phyloP scores from a whole-genome alignment of 352 stramenopile species.

The Pythium angustatum region DNA sequence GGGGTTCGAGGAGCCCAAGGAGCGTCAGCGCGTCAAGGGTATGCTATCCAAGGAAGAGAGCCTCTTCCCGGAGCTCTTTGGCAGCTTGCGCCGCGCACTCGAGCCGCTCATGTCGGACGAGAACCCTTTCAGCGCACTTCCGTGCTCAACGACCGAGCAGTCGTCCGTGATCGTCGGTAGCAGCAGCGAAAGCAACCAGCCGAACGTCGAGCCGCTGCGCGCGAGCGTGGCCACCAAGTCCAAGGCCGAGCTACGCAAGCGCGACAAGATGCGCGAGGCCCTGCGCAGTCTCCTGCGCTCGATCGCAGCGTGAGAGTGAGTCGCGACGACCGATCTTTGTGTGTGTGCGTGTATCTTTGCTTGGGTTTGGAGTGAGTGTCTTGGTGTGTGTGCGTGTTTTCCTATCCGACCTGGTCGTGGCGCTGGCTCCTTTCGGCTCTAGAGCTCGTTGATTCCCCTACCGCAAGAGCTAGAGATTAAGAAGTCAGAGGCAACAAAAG shows the following conservation, averaged over 20 bases:
- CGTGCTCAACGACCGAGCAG: conserved; percentile 22
- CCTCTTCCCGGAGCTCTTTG: conserved; percentile 71
- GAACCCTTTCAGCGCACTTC: neutral
- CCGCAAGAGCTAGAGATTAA: too few relatives aligned
- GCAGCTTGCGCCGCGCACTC: conserved; percentile 39
- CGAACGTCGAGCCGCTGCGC: neutral
- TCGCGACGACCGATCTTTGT: neutral
- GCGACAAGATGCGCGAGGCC: conserved; percentile 28
- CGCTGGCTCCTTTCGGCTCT: too few relatives aligned
- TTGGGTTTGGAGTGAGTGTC: neutral
- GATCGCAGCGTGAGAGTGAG: conserved; percentile 3
- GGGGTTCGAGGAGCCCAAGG: conserved; percentile 95
- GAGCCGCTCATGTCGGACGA: conserved; percentile 61
- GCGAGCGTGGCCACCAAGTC: neutral
- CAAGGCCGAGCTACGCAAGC: conserved; percentile 26
- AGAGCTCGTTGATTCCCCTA: too few relatives aligned
- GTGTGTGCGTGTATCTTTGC: neutral
- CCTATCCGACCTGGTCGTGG: too few relatives aligned
- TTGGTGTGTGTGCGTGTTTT: too few relatives aligned
- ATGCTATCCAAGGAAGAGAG: conserved; percentile 91
- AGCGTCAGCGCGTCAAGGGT: conserved; percentile 94
- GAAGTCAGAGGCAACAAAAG: too few relatives aligned
- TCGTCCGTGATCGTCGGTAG: conserved; percentile 27
- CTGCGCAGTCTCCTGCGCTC: conserved; percentile 26
- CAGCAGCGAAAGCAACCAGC: neutral